phyloP scores from a whole-genome alignment of 192 early-diverging fungal species.

The Backusella morwellensis region DNA sequence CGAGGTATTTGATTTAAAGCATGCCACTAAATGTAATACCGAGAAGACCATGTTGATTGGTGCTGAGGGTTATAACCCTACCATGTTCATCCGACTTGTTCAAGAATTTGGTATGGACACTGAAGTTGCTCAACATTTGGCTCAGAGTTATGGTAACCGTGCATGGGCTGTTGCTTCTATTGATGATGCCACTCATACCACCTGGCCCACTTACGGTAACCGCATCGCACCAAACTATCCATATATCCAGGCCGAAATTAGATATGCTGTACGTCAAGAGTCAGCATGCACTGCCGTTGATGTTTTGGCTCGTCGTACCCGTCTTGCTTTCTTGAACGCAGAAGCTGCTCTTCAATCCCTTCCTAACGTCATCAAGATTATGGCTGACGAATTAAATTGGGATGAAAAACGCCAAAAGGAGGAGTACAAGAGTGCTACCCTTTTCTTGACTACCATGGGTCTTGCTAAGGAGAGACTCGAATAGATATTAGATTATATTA shows the following conservation, averaged over 20 bases:
- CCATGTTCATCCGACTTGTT: conserved; percentile 93
- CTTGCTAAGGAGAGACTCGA: conserved; percentile 35
- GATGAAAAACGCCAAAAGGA: conserved; percentile 52
- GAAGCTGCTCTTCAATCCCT: conserved; percentile 85
- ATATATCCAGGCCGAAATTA: conserved; percentile 92
- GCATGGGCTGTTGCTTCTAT: conserved; percentile 89
- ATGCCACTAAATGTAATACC: conserved; percentile 71
- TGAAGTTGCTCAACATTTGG: conserved; percentile 86
- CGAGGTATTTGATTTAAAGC: conserved; percentile 67
- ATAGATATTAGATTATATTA: neutral
- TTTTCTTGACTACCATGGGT: conserved; percentile 92
- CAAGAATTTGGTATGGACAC: conserved; percentile 95
- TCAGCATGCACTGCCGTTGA: conserved; percentile 93
- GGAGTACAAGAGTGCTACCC: conserved; percentile 69
- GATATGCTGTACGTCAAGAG: conserved; percentile 88
- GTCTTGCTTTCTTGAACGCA: conserved; percentile 91
- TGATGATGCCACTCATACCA: conserved; percentile 65
- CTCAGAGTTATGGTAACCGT: conserved; percentile 91
- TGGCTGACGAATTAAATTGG: conserved; percentile 89
- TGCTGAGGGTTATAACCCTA: conserved; percentile 85
- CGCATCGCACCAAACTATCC: conserved; percentile 80
- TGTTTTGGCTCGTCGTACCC: conserved; percentile 87
- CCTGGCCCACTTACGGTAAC: conserved; percentile 81
- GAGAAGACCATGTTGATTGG: conserved; percentile 79
- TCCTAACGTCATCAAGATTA: conserved; percentile 86